Evolutionary conservation across 768 basidiomycete species (phyloP), one percentile per base, ranked within the genome.

Genomic region (Xerocomus brunneocitrinus): DNA sequence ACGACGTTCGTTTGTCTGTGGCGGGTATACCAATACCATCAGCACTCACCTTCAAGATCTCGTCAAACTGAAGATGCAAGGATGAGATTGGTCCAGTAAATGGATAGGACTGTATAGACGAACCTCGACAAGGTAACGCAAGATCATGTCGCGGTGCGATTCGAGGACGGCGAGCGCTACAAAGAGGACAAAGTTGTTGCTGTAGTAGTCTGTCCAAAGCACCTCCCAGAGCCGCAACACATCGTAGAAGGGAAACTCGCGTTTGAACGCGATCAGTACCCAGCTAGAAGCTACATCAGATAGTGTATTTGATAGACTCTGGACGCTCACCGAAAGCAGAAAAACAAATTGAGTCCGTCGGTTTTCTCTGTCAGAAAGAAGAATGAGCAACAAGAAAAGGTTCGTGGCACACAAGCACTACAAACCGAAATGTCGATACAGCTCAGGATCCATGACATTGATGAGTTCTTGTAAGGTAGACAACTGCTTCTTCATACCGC

Each of bases 401-500:
- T 0, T 6, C 22, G n/a, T 34, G 22, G 9, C 5, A 34, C 2
- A 46, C 28, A 24, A 44, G 12, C 43, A 41, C 10, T 5, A 53
- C 67, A 47, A 60, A 90, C 90, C 89, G 50, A 98, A 71, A 71
- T 98, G 95, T 40, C 87, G 83, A 68, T 95, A 97, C 22, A 99
- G 71, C 64, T 98, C 91, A 1, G 95, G 94, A 64, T 99, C 97
- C 91, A 98, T 95, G 31, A 95, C 79, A 34, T 82, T 80, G 38
- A 98, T 89, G 13, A 99, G 72, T 61, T 95, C 86, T 63, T 98
- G 97, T 19, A 99, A 73, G 8, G 89, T 90, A 27, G 83, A 80
- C 25, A 99, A 71, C 64, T 98, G 94, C 55, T 87, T 85, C 78
- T 92, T 95, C 97, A 99, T 99, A 4, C 97, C 97, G 55, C 89